Evolutionary conservation across 495 filamentous ascomycete species (phyloP).

Genomic region (Xylaria bambusicola): DNA sequence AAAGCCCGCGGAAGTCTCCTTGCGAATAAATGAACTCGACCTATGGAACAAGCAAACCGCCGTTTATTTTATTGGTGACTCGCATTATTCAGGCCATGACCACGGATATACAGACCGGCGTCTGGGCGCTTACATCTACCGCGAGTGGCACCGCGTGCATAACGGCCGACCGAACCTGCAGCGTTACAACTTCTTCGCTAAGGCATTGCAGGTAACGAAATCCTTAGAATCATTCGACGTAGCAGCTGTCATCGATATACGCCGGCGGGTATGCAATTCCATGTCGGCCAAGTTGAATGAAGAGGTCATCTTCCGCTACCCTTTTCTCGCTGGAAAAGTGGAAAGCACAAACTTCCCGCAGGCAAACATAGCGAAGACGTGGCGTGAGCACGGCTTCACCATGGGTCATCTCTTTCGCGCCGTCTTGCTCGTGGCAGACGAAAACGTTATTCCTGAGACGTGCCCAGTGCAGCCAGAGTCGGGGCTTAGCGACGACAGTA

Average conservation of each 20-base stretch:
- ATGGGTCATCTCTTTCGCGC: slow-evolving; percentile 25
- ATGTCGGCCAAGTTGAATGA: slow-evolving; percentile 15
- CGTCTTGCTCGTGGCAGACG: slow-evolving; percentile 24
- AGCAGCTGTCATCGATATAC: slow-evolving; percentile 22
- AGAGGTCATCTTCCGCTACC: slow-evolving; percentile 18
- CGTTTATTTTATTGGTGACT: slow-evolving; percentile 24
- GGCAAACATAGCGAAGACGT: slow-evolving; percentile 22
- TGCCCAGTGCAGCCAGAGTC: slow-evolving; percentile 22
- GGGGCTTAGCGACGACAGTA: slow-evolving; percentile 10
- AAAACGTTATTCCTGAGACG: slow-evolving; percentile 23
- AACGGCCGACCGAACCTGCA: slow-evolving; percentile 26
- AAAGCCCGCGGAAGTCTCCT: slow-evolving; percentile 18
- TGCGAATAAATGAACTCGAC: slow-evolving; percentile 18
- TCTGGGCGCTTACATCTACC: slow-evolving; percentile 26
- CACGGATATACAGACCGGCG: slow-evolving; percentile 23
- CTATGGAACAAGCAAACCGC: slow-evolving; percentile 26
- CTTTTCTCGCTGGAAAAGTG: slow-evolving; percentile 12
- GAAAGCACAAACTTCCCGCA: slow-evolving; percentile 15
- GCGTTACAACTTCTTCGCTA: slow-evolving; percentile 25
- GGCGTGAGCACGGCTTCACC: slow-evolving; percentile 25
- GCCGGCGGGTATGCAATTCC: slow-evolving; percentile 13
- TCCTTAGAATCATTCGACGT: slow-evolving; percentile 14
- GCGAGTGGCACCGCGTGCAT: slow-evolving; percentile 21
- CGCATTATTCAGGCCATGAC: slow-evolving; percentile 14
- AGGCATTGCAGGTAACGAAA: slow-evolving; percentile 20